Conservation (phyloP, 495 filamentous ascomycete genomes). For the Ascodesmis nigricans region DNA sequence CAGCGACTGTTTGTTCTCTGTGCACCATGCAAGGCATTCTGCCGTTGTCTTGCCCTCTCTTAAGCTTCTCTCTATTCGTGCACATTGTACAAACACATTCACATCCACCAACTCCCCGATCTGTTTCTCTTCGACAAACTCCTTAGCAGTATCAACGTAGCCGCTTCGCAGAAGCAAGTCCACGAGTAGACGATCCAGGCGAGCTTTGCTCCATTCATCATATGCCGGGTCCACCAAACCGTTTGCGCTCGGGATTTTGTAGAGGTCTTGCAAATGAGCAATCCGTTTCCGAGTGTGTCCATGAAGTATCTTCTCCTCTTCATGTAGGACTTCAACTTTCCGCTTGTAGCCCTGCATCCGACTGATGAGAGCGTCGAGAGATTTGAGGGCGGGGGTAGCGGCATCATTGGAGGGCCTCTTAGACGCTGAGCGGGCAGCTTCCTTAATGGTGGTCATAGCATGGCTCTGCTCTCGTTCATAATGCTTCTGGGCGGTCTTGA, state of each 20-base stretch:
- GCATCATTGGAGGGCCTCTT: no score
- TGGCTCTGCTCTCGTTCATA: constrained; percentile 58
- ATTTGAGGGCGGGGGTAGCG: constrained; percentile 46
- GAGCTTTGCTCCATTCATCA: constrained; percentile 62
- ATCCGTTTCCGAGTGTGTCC: constrained; percentile 53
- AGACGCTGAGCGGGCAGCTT: no score
- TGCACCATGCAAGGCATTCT: constrained; percentile 74
- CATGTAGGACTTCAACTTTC: constrained; percentile 55
- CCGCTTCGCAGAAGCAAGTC: constrained; percentile 77
- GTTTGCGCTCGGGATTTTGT: constrained; percentile 54
- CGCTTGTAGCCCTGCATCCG: constrained; percentile 68
- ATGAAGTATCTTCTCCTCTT: constrained; percentile 55
- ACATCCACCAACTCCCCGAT: constrained; percentile 72
- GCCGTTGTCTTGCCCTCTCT: constrained; percentile 43
- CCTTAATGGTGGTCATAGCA: constrained; percentile 46
- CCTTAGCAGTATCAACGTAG: constrained; percentile 52
- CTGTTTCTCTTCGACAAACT: constrained; percentile 46
- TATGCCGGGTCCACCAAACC: constrained; percentile 86
- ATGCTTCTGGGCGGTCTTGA: constrained; percentile 63
- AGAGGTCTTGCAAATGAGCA: constrained; percentile 54
- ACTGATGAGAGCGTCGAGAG: constrained; percentile 62
- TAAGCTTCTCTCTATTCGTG: constrained; percentile 48
- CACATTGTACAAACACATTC: constrained; percentile 66
- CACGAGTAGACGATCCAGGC: constrained; percentile 65
- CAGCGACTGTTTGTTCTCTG: constrained; percentile 69